Conservation (phyloP, 2,329 filamentous ascomycete genomes). For the Colletotrichum siamense region DNA sequence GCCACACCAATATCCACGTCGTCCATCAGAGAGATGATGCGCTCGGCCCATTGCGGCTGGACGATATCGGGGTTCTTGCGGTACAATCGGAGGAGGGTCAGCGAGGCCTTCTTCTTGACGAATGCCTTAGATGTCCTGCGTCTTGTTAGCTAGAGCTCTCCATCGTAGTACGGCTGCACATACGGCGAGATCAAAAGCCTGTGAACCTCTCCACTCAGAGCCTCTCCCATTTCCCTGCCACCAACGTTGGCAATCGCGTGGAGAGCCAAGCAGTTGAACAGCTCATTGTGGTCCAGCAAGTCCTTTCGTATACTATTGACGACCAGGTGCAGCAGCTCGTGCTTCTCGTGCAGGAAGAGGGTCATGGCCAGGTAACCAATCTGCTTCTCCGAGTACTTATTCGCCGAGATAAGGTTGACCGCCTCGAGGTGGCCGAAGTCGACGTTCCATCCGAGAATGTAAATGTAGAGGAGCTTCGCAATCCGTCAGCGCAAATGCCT, state of each 20-base stretch:
- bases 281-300: constrained; percentile 90
- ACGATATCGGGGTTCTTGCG: constrained; percentile 94
- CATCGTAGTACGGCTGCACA: constrained; percentile 36
- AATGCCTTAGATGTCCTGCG: constrained; percentile 82
- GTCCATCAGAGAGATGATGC: constrained; percentile 99
- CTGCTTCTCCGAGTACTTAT: constrained; percentile 98
- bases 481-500: constrained; percentile 26
- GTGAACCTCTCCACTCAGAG: constrained; percentile 89
- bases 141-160: neutral
- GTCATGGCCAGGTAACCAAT: constrained; percentile 98
- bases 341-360: constrained; percentile 94
- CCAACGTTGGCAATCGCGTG: constrained; percentile 99
- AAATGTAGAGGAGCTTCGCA: constrained; percentile 88
- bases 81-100: constrained; percentile 91
- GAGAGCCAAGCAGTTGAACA: constrained; percentile 95
- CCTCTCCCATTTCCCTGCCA: constrained; percentile 95
- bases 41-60: constrained; percentile 95
- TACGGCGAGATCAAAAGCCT: constrained; percentile 93
- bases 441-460: constrained; percentile 98
- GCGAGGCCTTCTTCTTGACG: constrained; percentile 97
- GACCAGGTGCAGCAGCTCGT: constrained; percentile 93
- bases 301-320: constrained; percentile 99
- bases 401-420: constrained; percentile 95
- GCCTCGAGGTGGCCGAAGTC: constrained; percentile 99
- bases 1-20: constrained; percentile 93